Base-by-base conservation (phyloP, 257 asterid genomes). In the Solanum raphanifolium region DNA sequence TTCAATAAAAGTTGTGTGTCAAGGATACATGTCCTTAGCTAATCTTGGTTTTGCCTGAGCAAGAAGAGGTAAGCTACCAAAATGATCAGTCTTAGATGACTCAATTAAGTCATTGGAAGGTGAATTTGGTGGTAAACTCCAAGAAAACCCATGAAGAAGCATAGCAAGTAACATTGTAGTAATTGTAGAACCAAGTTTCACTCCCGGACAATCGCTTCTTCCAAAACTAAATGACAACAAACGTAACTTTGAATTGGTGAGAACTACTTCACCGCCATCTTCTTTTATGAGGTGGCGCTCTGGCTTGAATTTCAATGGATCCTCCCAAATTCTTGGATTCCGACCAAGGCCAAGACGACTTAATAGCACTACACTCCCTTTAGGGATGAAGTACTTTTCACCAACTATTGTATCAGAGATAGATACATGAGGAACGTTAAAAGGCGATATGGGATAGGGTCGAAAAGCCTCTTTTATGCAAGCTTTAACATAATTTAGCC, bases 341-440 rank as follows among this genome's bases (percentile, higher is more conserved):
- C 91, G 86, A 15, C 93, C 94, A 27, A 92, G 86, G 4, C 92
- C 91, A 5, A 35, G 86, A 2, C 91, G 92, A 29, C 92, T 87
- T 6, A 90, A 23, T 15, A 92, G 1, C 72, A 92, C 90, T 3
- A 88, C 82, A 21, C 92, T 92, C 35, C 92, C 91, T n/a, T 85
- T 89, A 31, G n/a, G n/a, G n/a, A n/a, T n/a, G n/a, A n/a, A n/a
- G n/a, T n/a, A n/a, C n/a, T n/a, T n/a, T n/a, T n/a, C n/a, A n/a
- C n/a, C n/a, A n/a, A n/a, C n/a, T n/a, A n/a, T n/a, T n/a, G n/a
- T n/a, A n/a, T n/a, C n/a, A n/a, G n/a, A n/a, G n/a, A n/a, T n/a
- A n/a, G n/a, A n/a, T n/a, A n/a, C n/a, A n/a, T n/a, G n/a, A n/a
- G n/a, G n/a, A n/a, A n/a, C n/a, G n/a, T n/a, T n/a, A n/a, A n/a